phyloP scores from a whole-genome alignment of 768 basidiomycete species.

The Podaxis sp. region DNA sequence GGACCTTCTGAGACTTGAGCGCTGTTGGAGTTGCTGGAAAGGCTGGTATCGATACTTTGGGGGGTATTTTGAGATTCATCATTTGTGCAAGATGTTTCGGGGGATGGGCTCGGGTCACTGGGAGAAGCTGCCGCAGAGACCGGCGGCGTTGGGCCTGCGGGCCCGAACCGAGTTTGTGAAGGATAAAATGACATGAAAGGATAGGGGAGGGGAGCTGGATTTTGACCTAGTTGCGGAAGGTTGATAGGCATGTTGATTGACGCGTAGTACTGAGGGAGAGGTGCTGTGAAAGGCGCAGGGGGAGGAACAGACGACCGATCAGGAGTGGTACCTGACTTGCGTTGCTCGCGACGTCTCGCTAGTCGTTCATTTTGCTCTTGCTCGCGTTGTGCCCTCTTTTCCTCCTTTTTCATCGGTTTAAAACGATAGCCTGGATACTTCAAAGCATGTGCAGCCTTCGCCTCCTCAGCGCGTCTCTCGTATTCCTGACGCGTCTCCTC shows the following conservation, averaged over 20 bases:
- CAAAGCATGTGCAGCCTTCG: conserved; percentile 49
- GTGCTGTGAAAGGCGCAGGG: conserved; percentile 16
- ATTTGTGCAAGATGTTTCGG: not conserved
- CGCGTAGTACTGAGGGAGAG: conserved; percentile 16
- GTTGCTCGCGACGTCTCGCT: conserved; percentile 21
- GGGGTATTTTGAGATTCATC: conserved; percentile 1
- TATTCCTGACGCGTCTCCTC: conserved; percentile 47
- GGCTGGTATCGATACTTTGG: conserved; percentile 7
- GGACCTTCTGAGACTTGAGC: not conserved
- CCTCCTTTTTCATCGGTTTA: conserved; percentile 53
- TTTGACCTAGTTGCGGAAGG: conserved; percentile 14
- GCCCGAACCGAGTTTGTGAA: conserved; percentile 31
- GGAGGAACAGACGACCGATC: conserved; percentile 19
- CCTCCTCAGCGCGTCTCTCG: conserved; percentile 52
- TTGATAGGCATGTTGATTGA: conserved; percentile 17
- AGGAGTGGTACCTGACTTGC: conserved; percentile 9
- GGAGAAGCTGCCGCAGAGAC: conserved; percentile 53
- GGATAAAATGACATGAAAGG: conserved; percentile 22
- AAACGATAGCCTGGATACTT: conserved; percentile 60
- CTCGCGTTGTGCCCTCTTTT: conserved; percentile 42
- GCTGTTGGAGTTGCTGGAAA: conserved; percentile 7
- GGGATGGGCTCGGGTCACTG: conserved; percentile 18
- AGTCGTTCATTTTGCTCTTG: conserved; percentile 36
- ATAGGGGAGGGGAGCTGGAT: conserved; percentile 15
- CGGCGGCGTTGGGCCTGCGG: conserved; percentile 52